These are phyloP conservation scores for Mortierella sp. DNA, from an alignment of 371 early-diverging fungal species.

Conservation along the genomic window DNA sequence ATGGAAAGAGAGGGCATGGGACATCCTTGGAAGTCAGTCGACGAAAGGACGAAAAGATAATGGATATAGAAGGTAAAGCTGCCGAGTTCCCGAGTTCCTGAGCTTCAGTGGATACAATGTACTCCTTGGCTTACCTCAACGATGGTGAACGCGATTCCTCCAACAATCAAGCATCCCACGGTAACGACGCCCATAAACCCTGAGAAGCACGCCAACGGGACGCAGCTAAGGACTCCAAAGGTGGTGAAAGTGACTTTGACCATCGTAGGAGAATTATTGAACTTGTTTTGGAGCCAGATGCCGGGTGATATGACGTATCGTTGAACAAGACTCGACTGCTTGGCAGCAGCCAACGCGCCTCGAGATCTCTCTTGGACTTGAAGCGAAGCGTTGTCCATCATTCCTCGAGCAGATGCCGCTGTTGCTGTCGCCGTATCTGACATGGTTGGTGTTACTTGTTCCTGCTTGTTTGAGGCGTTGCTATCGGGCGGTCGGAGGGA, in stretches of 20 bases:
- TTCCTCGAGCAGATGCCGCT: slow-evolving; percentile 9
- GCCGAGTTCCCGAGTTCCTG: too few species aligned
- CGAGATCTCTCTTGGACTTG: slow-evolving; percentile 21
- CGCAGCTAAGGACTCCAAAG: slow-evolving; percentile 20
- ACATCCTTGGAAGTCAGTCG: too few species aligned
- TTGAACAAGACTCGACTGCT: slow-evolving; percentile 12
- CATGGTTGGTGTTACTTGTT: neutral
- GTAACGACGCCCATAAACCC: slow-evolving; percentile 34
- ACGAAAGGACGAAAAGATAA: too few species aligned
- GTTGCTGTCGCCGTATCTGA: neutral
- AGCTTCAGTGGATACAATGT: too few species aligned
- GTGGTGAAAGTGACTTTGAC: slow-evolving; percentile 14
- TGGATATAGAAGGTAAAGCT: too few species aligned
- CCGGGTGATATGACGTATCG: slow-evolving; percentile 7
- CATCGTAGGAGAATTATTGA: slow-evolving; percentile 2
- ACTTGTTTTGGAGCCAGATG: slow-evolving; percentile 2
- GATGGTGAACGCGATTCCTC: slow-evolving; percentile 18
- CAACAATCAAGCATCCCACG: slow-evolving; percentile 25
- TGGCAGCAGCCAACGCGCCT: slow-evolving; percentile 5
- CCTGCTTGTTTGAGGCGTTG: too few species aligned
- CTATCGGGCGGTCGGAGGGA: too few species aligned
- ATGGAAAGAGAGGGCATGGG: too few species aligned
- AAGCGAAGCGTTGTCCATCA: slow-evolving; percentile 8
- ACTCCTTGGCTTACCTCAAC: slow-evolving; percentile 19
- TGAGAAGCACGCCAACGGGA: slow-evolving; percentile 31